phyloP scores from a whole-genome alignment of 2,329 filamentous ascomycete genomes.

The Colletotrichum sp. region DNA sequence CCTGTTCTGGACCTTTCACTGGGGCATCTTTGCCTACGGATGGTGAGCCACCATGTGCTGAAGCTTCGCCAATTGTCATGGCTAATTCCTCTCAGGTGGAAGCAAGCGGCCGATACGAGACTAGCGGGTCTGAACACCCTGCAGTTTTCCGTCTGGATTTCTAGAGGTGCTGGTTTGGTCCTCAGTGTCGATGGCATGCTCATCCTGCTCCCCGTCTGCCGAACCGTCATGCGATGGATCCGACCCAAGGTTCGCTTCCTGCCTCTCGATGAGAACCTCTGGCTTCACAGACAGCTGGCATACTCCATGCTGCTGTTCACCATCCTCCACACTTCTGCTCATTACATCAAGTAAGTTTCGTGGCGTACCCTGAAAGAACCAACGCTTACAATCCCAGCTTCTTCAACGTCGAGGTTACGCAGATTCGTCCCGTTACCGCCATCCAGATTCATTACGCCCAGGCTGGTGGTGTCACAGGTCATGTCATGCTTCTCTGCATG shows the following conservation, averaged over 20 bases:
- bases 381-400: slow-evolving; percentile 61
- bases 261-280: slow-evolving; percentile 94
- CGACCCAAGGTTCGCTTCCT: slow-evolving; percentile 87
- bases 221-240: slow-evolving; percentile 83
- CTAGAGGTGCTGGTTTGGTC: slow-evolving; percentile 87
- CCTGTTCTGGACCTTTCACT: slow-evolving; percentile 81
- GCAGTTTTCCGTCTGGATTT: slow-evolving; percentile 92
- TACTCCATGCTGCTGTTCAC: slow-evolving; percentile 88
- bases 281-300: slow-evolving; percentile 95
- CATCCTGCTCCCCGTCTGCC: slow-evolving; percentile 93
- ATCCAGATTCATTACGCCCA: slow-evolving; percentile 91
- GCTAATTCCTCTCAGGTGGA: slow-evolving; percentile 64
- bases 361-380: not conserved
- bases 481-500: slow-evolving; percentile 99
- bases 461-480: slow-evolving; percentile 90
- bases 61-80: not conserved
- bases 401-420: slow-evolving; percentile 88
- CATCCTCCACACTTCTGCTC: slow-evolving; percentile 74
- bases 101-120: slow-evolving; percentile 72
- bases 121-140: slow-evolving; percentile 82
- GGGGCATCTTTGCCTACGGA: slow-evolving; percentile 80
- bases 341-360: slow-evolving; percentile 86
- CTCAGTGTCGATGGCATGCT: slow-evolving; percentile 84
- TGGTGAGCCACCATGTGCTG: slow-evolving; percentile 64
- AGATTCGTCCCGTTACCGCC: slow-evolving; percentile 81